phyloP scores from a whole-genome alignment of 169 alveolate genomes.

The Plasmodium vinckei region DNA sequence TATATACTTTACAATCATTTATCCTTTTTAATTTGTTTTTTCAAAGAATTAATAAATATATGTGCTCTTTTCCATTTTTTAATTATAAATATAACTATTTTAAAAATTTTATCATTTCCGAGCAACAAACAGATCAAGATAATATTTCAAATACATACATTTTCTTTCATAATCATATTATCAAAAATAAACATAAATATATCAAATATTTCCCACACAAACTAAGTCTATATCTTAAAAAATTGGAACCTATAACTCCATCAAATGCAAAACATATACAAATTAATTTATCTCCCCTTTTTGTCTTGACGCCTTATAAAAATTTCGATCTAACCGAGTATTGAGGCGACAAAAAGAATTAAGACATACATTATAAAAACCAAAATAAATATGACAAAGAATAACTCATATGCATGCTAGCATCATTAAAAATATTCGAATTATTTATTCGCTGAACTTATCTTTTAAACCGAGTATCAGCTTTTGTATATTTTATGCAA shows the following conservation, averaged over 20 bases:
- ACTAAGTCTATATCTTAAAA: slow-evolving; percentile 22
- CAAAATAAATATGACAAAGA: background rate
- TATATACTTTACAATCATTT: slow-evolving; percentile 66
- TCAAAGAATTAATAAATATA: slow-evolving; percentile 70
- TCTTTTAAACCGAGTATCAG: too few relatives aligned
- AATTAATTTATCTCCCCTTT: slow-evolving; percentile 37
- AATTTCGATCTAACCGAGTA: background rate
- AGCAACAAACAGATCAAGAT: slow-evolving; percentile 11
- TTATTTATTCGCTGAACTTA: too few relatives aligned
- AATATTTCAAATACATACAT: slow-evolving; percentile 22
- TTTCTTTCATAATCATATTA: slow-evolving; percentile 60
- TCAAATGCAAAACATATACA: slow-evolving; percentile 8
- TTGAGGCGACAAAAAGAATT: background rate
- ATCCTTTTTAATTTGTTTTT: slow-evolving; percentile 55
- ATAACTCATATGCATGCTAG: too few relatives aligned
- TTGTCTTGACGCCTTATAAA: slow-evolving; percentile 60
- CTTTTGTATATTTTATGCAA: too few relatives aligned
- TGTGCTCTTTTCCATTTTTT: slow-evolving; percentile 73
- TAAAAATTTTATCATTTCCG: slow-evolving; percentile 5
- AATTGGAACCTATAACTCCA: slow-evolving; percentile 6
- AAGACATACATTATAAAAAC: background rate
- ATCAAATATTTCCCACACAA: slow-evolving; percentile 53
- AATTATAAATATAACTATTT: slow-evolving; percentile 55
- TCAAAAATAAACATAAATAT: slow-evolving; percentile 50
- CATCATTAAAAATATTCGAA: too few relatives aligned